A percentile compares a stretch with the other conserved stretches of the same genome.
These are phyloP conservation scores for Phyllosticta paracitricarpa DNA, from an alignment of 2,329 filamentous ascomycete species.

Conservation along the genomic window DNA sequence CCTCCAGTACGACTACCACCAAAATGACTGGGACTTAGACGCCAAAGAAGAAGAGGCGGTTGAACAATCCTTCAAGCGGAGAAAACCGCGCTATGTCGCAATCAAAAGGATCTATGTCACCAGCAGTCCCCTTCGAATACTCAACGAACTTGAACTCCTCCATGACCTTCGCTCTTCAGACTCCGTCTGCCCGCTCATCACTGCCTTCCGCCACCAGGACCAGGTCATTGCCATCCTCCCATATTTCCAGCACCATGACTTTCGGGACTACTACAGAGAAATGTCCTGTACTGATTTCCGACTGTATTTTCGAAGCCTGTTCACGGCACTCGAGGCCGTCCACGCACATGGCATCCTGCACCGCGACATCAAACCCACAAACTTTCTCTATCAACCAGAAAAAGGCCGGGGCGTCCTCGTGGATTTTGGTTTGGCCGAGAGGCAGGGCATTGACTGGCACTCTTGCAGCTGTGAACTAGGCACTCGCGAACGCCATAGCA, in stretches of 20 bases:
- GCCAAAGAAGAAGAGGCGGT: constrained; percentile 50
- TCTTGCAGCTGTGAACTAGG: constrained; percentile 72
- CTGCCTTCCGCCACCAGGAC: constrained; percentile 87
- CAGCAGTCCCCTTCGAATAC: constrained; percentile 82
- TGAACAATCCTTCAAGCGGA: constrained; percentile 59
- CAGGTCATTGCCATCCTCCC: constrained; percentile 92
- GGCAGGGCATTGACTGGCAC: constrained; percentile 59
- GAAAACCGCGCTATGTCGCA: constrained; percentile 69
- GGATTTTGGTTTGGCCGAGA: constrained; percentile 95
- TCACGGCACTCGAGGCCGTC: constrained; percentile 73
- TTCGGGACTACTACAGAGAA: constrained; percentile 85
- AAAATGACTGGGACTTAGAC: constrained; percentile 77
- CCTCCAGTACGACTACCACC: constrained; percentile 68
- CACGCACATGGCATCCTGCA: constrained; percentile 81
- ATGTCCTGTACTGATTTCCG: constrained; percentile 79
- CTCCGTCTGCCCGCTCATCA: constrained; percentile 90
- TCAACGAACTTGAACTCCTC: constrained; percentile 91
- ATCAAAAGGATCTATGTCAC: constrained; percentile 99
- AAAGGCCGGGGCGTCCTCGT: constrained; percentile 80
- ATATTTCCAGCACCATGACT: constrained; percentile 93
- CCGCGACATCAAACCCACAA: constrained; percentile 94
- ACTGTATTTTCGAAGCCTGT: constrained; percentile 80
- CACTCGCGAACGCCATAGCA: constrained; percentile 49
- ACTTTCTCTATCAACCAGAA: constrained; percentile 84
- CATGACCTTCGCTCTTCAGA: constrained; percentile 74